Conservation (phyloP, 371 early-diverging fungal genomes). For the Phascolomyces articulosus region DNA sequence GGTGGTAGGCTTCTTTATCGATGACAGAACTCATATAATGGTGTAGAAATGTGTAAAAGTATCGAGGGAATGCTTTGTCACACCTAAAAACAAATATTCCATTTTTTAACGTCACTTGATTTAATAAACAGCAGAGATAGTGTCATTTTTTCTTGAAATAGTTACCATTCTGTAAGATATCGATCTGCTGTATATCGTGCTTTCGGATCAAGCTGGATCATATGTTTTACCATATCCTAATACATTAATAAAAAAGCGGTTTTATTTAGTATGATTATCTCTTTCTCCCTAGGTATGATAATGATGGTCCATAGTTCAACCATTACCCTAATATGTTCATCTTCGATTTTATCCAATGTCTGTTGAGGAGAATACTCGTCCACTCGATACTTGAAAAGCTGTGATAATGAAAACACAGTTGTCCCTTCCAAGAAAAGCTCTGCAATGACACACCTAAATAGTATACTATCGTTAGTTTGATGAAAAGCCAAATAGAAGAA, state of each 20-base stretch:
- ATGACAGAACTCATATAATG: slow-evolving; percentile 73
- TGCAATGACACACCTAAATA: slow-evolving; percentile 89
- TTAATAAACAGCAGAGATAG: neutral
- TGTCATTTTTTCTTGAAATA: neutral
- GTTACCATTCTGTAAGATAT: slow-evolving; percentile 77
- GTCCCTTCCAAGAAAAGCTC: slow-evolving; percentile 93
- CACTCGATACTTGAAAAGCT: slow-evolving; percentile 84
- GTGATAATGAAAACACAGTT: slow-evolving; percentile 87
- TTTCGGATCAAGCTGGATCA: slow-evolving; percentile 86
- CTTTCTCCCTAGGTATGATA: neutral
- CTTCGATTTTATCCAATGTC: slow-evolving; percentile 82
- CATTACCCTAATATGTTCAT: slow-evolving; percentile 70
- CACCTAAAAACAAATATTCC: slow-evolving; percentile 45
- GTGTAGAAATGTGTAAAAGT: slow-evolving; percentile 79
- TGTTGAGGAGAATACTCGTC: slow-evolving; percentile 74
- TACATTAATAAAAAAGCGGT: no score
- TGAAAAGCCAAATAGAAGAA: no score
- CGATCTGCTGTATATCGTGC: slow-evolving; percentile 70
- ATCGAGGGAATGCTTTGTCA: slow-evolving; percentile 78
- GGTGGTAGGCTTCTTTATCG: no score
- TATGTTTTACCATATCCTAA: slow-evolving; percentile 74
- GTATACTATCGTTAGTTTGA: neutral
- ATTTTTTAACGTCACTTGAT: no score
- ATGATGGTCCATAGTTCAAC: neutral
- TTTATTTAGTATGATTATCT: no score